phyloP scores from a whole-genome alignment of 495 filamentous ascomycete genomes.

The Tuber indicum region DNA sequence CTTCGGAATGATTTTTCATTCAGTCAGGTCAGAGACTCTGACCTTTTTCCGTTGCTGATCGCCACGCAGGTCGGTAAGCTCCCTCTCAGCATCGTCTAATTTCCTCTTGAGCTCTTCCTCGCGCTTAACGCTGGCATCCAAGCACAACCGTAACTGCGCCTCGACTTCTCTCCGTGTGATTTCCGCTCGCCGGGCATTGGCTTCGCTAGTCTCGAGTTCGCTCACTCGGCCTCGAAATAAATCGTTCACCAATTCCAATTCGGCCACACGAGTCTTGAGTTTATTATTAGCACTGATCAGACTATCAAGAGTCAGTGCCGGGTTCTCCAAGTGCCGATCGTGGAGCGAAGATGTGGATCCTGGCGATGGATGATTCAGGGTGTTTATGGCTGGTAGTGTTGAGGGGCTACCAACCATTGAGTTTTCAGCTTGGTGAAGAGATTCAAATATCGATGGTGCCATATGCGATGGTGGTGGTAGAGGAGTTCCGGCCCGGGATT shows the following conservation, averaged over 20 bases:
- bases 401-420: slow-evolving; percentile 59
- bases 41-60: slow-evolving; percentile 38
- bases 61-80: slow-evolving; percentile 48
- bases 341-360: slow-evolving; percentile 57
- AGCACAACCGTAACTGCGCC: slow-evolving; percentile 55
- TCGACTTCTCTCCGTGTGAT: slow-evolving; percentile 51
- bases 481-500: slow-evolving; percentile 81
- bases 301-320: slow-evolving; percentile 67
- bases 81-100: slow-evolving; percentile 70
- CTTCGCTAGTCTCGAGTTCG: slow-evolving; percentile 76
- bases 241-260: slow-evolving; percentile 93
- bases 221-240: slow-evolving; percentile 81
- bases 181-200: slow-evolving; percentile 56
- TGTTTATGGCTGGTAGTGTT: slow-evolving; percentile 48
- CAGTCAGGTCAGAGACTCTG: slow-evolving; percentile 41
- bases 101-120: slow-evolving; percentile 78
- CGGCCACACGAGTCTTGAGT: slow-evolving; percentile 82
- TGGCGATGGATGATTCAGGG: slow-evolving; percentile 39
- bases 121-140: slow-evolving; percentile 67
- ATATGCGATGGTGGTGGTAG: slow-evolving; percentile 65
- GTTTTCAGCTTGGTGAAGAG: slow-evolving; percentile 47
- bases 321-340: slow-evolving; percentile 66
- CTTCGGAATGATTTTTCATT: slow-evolving; percentile 14
- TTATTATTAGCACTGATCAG: slow-evolving; percentile 68
- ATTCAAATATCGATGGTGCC: slow-evolving; percentile 69